Evolutionary conservation across 164 flowering plant species (phyloP), one percentile per base, ranked within the genome.

Genomic region (Chimonanthus praecox): DNA sequence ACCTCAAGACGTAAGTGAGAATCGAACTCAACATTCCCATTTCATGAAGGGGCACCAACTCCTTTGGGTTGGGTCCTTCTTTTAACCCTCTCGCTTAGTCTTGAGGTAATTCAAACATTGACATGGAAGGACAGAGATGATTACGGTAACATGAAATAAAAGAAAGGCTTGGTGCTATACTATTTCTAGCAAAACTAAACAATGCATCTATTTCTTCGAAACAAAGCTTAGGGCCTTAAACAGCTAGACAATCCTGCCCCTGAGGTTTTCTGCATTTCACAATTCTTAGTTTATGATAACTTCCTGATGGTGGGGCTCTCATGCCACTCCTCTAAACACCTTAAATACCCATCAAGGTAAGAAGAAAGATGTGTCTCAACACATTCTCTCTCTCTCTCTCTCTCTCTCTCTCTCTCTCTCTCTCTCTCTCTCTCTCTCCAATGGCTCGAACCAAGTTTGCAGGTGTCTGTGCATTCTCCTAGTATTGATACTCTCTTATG

Each of bases 401-500:
- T 5, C 16, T 71, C 48, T 71, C 11, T 16, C 49, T 71, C 50
- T 71, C 49, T 33, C 8, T 18, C 72, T 54, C 46, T 33, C 72
- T 45, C 45, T 71, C 54, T n/a, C 73, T 47, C 45, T 71, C 33
- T 61, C 64, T 61, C 44, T 63, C 66, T 63, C 15, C n/a, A 3
- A 71, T 72, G 77, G 72, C 67, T 1, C 61, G 18, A 67, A 78
- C 70, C 71, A 81, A 76, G 71, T 69, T 49, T 15, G 45, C 47
- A 10, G 45, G 43, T 43, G 49, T 18, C 72, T 73, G 74, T 78
- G 54, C 62, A 20, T 78, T 21, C 54, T 80, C 50, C 68, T 80
- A 51, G 73, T 64, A 20, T 10, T 75, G 69, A 60, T 78, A 18
- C 66, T 78, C 3, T 76, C 76, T 20, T 70, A 71, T 76, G 83